Conservation (phyloP, 768 basidiomycete species). For the Mycena venus region DNA sequence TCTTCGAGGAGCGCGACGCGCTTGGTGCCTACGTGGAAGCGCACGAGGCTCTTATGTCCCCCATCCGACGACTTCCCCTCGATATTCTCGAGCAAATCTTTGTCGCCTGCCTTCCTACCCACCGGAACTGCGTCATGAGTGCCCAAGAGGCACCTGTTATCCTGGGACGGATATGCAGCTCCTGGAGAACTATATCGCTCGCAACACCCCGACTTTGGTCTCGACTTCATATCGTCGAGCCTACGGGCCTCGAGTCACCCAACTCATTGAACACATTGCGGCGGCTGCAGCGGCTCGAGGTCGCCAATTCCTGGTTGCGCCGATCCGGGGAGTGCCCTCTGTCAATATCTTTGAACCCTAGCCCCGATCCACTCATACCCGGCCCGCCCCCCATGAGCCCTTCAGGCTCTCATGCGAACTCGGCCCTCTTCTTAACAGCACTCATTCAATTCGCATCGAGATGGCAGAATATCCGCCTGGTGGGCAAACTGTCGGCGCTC, state of each 20-base stretch:
- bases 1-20: neutral
- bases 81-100: constrained; percentile 45
- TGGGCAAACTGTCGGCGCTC: neutral
- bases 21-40: constrained; percentile 23
- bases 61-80: constrained; percentile 37
- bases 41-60: constrained; percentile 40
- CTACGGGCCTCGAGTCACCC: neutral
- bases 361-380: too few relatives aligned
- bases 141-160: constrained; percentile 38
- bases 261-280: neutral
- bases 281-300: neutral
- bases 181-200: constrained; percentile 37
- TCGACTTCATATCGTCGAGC: constrained; percentile 3
- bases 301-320: neutral
- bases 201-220: constrained; percentile 42
- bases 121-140: constrained; percentile 33
- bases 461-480: constrained; percentile 6
- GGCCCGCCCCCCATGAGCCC: neutral
- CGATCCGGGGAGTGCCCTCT: neutral
- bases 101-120: constrained; percentile 38
- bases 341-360: neutral
- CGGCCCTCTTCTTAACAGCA: neutral
- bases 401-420: neutral
- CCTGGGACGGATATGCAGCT: constrained; percentile 40
- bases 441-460: neutral